Evolutionary conservation across 371 early-diverging fungal genomes (phyloP), one percentile per base, ranked within the genome.

Genomic region (Fennellomyces sp.): DNA sequence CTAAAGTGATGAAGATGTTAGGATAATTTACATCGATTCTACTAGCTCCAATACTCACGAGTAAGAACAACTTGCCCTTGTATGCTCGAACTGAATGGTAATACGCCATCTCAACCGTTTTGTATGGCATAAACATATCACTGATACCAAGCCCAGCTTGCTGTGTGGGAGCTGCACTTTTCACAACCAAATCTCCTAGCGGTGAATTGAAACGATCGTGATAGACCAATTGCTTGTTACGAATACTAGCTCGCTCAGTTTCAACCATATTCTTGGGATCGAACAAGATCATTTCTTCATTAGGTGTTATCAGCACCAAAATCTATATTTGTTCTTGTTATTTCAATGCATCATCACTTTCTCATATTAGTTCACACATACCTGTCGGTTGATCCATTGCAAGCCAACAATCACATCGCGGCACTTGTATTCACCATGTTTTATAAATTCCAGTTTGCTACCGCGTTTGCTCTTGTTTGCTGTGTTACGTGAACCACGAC

Each of bases 331-430:
- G n/a, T n/a, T n/a, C n/a, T n/a, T n/a, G n/a, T n/a, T n/a, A n/a
- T n/a, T n/a, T n/a, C n/a, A n/a, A n/a, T n/a, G n/a, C n/a, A n/a
- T n/a, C n/a, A n/a, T n/a, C n/a, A n/a, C n/a, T n/a, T n/a, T n/a
- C n/a, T n/a, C n/a, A n/a, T n/a, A n/a, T n/a, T n/a, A n/a, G n/a
- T n/a, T 2, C 27, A 30, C 7, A 8, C 42, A 26, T 75, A 92
- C 91, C 79, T 88, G 85, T 53, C 82, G 76, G 42, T 87, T 88
- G 12, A 92, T 77, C 93, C 93, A 93, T 61, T 89, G 90, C 19
- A 90, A 65, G 1, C 85, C 87, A 15, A 93, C 90, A 63, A 93
- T 91, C 15, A 80, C 67, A 50, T 88, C 86, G 25, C 70, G 73
- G 12, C 81, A 79, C 47, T 79, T 68, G 83, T 85, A 87, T 54